Evolutionary conservation across 108 stramenopile genomes (phyloP), one percentile per base, ranked within the genome.

Genomic region (Cyclotella distinguenda): DNA sequence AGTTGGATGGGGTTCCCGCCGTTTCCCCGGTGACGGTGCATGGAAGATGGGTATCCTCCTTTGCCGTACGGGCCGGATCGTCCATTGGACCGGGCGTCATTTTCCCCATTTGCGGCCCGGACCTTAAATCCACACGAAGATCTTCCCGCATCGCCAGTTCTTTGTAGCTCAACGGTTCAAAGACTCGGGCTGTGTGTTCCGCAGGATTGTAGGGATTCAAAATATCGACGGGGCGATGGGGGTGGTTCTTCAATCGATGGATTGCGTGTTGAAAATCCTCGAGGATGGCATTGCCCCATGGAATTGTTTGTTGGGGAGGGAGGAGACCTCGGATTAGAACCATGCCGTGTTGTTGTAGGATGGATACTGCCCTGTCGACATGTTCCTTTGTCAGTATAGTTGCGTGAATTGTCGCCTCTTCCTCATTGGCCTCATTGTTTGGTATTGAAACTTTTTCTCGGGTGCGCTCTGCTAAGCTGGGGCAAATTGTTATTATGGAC

Each of bases 141-240:
- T 93, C 88, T 80, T 90, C 92, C 42, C 92, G 55, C 93, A 90
- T 90, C n/a, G 89, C 83, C 65, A 89, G 63, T 74, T 94, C 93
- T 55, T 72, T 73, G 42, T 90, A 94, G 46, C 61, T 60, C 45
- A 86, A 62, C 12, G 88, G 91, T 42, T 89, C 86, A 33, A 44
- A 61, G 34, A 47, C 51, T 13, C 40, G 52, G 35, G 44, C 27
- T 35, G 54, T 28, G 5, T 13, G 39, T 19, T 40, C 26, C 15
- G 16, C 58, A 30, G 49, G 21, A 4, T 39, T 42, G 7, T 71
- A 66, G 15, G 88, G 88, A 69, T 89, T 68, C 47, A 79, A 71
- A 7, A 93, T 48, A 62, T 93, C 80, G 6, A 93, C 85, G 31
- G 74, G 74, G 31, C 74, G 60, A 1, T 42, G 13, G 21, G 79